Base-by-base conservation (phyloP, 2,329 filamentous ascomycete genomes). In the Septoria linicola region DNA sequence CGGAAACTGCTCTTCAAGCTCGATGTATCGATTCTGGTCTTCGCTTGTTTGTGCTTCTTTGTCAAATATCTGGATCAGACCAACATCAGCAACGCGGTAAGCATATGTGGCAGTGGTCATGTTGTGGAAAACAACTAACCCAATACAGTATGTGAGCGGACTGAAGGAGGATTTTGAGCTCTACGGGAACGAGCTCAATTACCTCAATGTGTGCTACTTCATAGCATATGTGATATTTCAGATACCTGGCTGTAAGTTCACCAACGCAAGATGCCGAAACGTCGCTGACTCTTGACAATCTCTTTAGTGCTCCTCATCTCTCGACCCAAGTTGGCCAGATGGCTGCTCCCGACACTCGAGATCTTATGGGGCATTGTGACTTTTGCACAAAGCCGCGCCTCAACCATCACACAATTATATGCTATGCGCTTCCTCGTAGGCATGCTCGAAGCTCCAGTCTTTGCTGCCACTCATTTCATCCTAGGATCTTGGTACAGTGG, bases 401-500 rank as follows among this genome's bases (percentile, higher is more conserved):
- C 63, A 8, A 70, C 62, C 25, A 66, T 67, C 43, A 62, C 64
- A 14, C 69, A 71, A 34, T 68, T 73, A 19, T 73, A 72, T 46
- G 70, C 66, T 1, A 68, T 69, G 8, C 62, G 71, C 3, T 73
- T 72, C 49, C 51, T 73, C 2, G 64, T 72, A 0, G 80, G 78
- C 7, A 68, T 83, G 16, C 74, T 76, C 34, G 81, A 84, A 63
- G 73, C 77, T 0, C 76, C 72, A 10, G 81, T 78, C 0, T 84
- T 82, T 51, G 76, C 79, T 5, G 79, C 78, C 8, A 74, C 79
- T 0, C 80, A 82, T 56, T 83, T 82, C 53, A 77, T 83, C 51
- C 71, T 83, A 0, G 80, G 81, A 1, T 78, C 76, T 0, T 84
- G 81, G 81, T 84, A 83, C 61, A 83, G 76, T 0, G 73, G 76